phyloP scores from a whole-genome alignment of 148 eudicot genomes.

The Chenopodium quinoa region DNA sequence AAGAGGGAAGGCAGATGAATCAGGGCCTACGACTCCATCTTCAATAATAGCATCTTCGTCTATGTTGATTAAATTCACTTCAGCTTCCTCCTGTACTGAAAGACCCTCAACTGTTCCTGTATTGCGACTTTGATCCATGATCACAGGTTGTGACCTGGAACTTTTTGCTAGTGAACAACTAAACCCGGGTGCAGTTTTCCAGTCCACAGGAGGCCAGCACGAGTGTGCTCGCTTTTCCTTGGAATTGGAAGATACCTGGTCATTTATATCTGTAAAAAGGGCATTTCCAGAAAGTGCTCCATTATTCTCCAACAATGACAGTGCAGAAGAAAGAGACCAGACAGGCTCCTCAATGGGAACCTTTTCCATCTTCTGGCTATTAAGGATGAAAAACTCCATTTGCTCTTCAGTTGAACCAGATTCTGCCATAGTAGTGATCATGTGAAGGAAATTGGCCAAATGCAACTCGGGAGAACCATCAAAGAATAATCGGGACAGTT shows the following conservation, averaged over 20 bases:
- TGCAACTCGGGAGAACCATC: constrained; percentile 61
- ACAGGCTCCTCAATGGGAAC: constrained; percentile 63
- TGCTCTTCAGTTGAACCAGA: constrained; percentile 82
- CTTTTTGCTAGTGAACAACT: constrained; percentile 22
- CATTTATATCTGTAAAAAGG: constrained; percentile 27
- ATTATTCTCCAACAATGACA: constrained; percentile 30
- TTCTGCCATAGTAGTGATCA: constrained; percentile 82
- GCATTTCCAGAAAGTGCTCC: constrained; percentile 16
- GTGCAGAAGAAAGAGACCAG: constrained; percentile 59
- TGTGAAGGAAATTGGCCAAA: constrained; percentile 86
- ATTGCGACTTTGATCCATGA: constrained; percentile 22
- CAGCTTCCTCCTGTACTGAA: constrained; percentile 16
- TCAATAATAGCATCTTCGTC: constrained; percentile 35
- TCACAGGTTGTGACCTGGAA: constrained; percentile 22
- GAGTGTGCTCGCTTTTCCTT: constrained; percentile 43
- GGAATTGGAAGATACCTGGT: constrained; percentile 26
- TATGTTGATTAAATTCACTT: constrained; percentile 11
- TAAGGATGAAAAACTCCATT: constrained; percentile 62
- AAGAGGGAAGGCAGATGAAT: constrained; percentile 21
- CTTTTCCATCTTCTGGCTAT: constrained; percentile 77
- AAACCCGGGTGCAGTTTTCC: constrained; percentile 92
- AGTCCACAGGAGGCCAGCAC: constrained; percentile 79
- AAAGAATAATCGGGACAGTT: constrained; percentile 67
- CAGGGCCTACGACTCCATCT: constrained; percentile 29
- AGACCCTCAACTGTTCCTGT: constrained; percentile 8